Percentiles rank a stretch among this genome's conserved stretches.
Evolutionary conservation across 495 filamentous ascomycete species (phyloP).

Genomic region (Aspergillus haitiensis): DNA sequence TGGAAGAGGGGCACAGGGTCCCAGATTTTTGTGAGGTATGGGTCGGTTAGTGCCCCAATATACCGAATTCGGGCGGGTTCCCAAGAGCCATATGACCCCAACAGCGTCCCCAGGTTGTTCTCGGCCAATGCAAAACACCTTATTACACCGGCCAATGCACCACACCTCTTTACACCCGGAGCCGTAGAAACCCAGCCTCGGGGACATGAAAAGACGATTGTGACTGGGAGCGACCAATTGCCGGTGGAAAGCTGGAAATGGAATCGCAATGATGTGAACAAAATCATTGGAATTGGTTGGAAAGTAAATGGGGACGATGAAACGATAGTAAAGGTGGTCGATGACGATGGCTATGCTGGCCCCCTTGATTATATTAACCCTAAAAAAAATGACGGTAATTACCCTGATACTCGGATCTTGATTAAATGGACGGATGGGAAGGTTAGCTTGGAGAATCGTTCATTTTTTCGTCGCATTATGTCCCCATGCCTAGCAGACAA

Average conservation of each 20-base stretch:
- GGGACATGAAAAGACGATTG: conserved; percentile 20
- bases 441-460: conserved; percentile 22
- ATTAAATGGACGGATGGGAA: conserved; percentile 28
- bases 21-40: conserved; percentile 27
- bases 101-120: conserved; percentile 14
- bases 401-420: conserved; percentile 26
- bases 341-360: conserved; percentile 11
- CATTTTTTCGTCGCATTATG: conserved; percentile 26
- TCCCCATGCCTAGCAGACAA: conserved; percentile 1
- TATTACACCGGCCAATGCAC: background rate
- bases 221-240: too few species aligned
- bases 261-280: conserved; percentile 20
- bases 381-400: conserved; percentile 18
- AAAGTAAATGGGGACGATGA: conserved; percentile 30
- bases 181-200: conserved; percentile 7
- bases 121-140: background rate
- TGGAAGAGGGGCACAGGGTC: conserved; percentile 28
- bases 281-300: conserved; percentile 25
- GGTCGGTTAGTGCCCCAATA: conserved; percentile 17
- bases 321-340: conserved; percentile 16
- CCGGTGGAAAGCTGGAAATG: conserved; percentile 23
- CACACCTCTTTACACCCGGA: too few species aligned
- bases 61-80: conserved; percentile 27
- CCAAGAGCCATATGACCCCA: conserved; percentile 21
- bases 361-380: conserved; percentile 3